These are phyloP conservation scores for Royoungia palumana DNA, from an alignment of 768 basidiomycete genomes.

Conservation along the genomic window DNA sequence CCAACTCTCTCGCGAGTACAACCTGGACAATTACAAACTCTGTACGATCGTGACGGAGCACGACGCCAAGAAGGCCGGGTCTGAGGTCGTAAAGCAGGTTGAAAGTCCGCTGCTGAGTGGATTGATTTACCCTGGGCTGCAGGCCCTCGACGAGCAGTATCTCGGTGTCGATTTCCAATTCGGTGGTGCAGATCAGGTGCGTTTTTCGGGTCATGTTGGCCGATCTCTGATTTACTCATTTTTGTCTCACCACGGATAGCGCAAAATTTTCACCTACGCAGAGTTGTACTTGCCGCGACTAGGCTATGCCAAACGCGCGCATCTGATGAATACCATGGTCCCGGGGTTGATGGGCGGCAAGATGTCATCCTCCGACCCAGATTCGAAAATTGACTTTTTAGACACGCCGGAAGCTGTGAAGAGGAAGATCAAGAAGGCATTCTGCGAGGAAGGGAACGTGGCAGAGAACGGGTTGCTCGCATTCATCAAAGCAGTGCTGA, in stretches of 20 bases:
- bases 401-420: constrained; percentile 80
- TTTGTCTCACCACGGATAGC: constrained; percentile 42
- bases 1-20: constrained; percentile 90
- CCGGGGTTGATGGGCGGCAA: constrained; percentile 93
- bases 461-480: constrained; percentile 86
- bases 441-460: constrained; percentile 90
- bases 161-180: constrained; percentile 96
- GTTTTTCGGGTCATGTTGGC: constrained; percentile 17
- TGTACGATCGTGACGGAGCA: constrained; percentile 92
- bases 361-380: constrained; percentile 97
- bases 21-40: constrained; percentile 89
- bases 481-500: constrained; percentile 83
- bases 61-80: constrained; percentile 97
- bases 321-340: constrained; percentile 98
- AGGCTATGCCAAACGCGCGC: constrained; percentile 91
- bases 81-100: constrained; percentile 98
- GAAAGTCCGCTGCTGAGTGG: constrained; percentile 89
- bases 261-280: constrained; percentile 98
- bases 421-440: constrained; percentile 87
- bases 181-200: constrained; percentile 93
- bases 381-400: constrained; percentile 97
- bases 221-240: not conserved
- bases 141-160: constrained; percentile 97
- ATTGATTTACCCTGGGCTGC: constrained; percentile 91
- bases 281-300: constrained; percentile 92